Conservation (phyloP, 306 rosid genomes). For the Cucumis cinereus region DNA sequence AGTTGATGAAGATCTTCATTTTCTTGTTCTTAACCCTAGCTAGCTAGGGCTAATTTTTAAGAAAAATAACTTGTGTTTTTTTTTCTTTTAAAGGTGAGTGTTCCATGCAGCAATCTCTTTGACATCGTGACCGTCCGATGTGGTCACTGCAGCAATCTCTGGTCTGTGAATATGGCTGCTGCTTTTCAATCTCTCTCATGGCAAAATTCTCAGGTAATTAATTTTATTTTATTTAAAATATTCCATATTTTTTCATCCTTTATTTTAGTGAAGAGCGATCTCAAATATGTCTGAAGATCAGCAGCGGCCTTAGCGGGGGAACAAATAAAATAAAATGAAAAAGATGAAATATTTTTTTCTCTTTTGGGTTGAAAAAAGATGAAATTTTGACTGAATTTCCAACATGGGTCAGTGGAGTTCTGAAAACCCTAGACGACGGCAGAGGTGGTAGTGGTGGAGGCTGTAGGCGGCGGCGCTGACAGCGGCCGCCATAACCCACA, state of each 20-base stretch:
- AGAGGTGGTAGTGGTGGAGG: not conserved
- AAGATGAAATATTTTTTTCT: not conserved
- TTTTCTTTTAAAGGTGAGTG: slow-evolving; percentile 59
- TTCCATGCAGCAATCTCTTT: slow-evolving; percentile 88
- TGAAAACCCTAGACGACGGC: not conserved
- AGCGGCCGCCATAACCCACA: not conserved
- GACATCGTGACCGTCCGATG: slow-evolving; percentile 99
- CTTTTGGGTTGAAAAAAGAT: not conserved
- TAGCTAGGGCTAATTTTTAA: not conserved
- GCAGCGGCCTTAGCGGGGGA: slow-evolving; percentile 1
- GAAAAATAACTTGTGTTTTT: not conserved
- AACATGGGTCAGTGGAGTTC: not conserved
- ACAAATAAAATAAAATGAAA: not conserved
- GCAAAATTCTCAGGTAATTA: slow-evolving; percentile 15
- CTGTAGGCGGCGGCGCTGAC: not conserved
- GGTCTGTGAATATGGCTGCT: slow-evolving; percentile 99
- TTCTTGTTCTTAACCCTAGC: not conserved
- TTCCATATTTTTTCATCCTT: not conserved
- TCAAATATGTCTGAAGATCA: not conserved
- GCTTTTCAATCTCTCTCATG: slow-evolving; percentile 85
- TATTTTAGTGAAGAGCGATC: not conserved
- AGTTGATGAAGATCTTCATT: not conserved
- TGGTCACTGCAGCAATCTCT: slow-evolving; percentile 98
- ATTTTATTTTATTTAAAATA: not conserved
- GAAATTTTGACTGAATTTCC: not conserved